phyloP scores from a whole-genome alignment of 192 early-diverging fungal species.

The Gryganskiella cystojenkinii region DNA sequence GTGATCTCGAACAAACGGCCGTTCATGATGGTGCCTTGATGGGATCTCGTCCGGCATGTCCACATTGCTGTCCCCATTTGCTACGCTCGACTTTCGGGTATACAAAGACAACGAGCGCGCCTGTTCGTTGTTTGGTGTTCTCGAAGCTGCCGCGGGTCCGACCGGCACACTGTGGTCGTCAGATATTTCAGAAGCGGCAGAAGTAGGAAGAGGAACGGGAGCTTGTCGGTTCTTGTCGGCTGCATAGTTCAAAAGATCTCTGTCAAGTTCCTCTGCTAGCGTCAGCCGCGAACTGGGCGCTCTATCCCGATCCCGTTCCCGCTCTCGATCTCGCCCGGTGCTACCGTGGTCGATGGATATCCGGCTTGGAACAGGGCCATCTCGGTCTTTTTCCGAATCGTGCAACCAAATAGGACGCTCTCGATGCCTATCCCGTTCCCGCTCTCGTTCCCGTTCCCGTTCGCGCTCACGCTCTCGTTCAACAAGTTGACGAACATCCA shows the following conservation, averaged over 20 bases:
- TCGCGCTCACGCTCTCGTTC: constrained; percentile 42
- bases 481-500: constrained; percentile 40
- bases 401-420: constrained; percentile 41
- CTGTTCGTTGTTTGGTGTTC: constrained; percentile 5
- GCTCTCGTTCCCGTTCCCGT: constrained; percentile 30
- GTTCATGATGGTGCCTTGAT: too few relatives aligned
- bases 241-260: constrained; percentile 27
- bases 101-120: too few relatives aligned
- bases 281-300: constrained; percentile 20
- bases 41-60: background rate
- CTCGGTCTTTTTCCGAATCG: constrained; percentile 32
- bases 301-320: constrained; percentile 31
- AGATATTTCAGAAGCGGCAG: background rate
- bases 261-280: constrained; percentile 22
- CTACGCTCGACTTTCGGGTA: too few relatives aligned
- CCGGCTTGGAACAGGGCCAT: constrained; percentile 12
- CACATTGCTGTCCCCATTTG: background rate
- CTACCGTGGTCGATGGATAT: constrained; percentile 4
- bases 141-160: background rate
- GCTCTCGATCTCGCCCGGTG: constrained; percentile 23
- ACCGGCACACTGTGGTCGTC: background rate
- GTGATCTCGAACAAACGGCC: background rate
- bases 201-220: too few relatives aligned
- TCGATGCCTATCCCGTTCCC: constrained; percentile 32
- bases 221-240: constrained; percentile 24